These are phyloP conservation scores for Letharia columbiana DNA, from an alignment of 495 filamentous ascomycete genomes.

Conservation along the genomic window DNA sequence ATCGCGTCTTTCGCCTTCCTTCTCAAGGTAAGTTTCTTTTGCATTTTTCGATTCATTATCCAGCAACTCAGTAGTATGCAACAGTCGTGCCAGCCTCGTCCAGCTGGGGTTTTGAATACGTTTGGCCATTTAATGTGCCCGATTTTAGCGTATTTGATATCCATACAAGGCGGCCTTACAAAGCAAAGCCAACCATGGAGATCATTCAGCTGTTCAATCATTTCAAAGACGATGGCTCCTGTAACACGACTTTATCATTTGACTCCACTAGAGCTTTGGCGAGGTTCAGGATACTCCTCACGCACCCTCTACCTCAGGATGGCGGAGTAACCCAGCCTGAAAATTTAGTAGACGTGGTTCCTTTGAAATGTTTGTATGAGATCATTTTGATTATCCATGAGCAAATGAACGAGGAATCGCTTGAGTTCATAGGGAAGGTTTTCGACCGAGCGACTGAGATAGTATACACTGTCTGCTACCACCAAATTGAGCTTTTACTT, in stretches of 20 bases:
- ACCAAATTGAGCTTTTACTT: background rate
- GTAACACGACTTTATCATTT: background rate
- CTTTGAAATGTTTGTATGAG: background rate
- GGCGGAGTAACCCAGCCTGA: background rate
- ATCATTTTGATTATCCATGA: background rate
- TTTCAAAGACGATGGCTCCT: background rate
- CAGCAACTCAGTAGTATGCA: background rate
- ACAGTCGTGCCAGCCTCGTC: background rate
- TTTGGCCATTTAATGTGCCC: background rate
- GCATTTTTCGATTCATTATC: too few species aligned
- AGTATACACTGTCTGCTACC: background rate
- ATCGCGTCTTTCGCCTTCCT: background rate
- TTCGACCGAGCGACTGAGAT: background rate
- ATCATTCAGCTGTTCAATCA: background rate
- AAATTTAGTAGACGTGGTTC: background rate
- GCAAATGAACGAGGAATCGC: background rate
- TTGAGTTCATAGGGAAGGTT: background rate
- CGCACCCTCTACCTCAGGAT: background rate
- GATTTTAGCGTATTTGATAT: background rate
- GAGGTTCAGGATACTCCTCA: background rate
- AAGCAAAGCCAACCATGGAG: background rate
- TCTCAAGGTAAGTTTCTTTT: background rate
- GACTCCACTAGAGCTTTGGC: slow-evolving; percentile 1
- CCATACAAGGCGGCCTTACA: background rate
- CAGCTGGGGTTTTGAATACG: background rate